These are phyloP conservation scores for Pseudocercospora crystallina DNA, from an alignment of 2,329 filamentous ascomycete species.

Conservation along the genomic window DNA sequence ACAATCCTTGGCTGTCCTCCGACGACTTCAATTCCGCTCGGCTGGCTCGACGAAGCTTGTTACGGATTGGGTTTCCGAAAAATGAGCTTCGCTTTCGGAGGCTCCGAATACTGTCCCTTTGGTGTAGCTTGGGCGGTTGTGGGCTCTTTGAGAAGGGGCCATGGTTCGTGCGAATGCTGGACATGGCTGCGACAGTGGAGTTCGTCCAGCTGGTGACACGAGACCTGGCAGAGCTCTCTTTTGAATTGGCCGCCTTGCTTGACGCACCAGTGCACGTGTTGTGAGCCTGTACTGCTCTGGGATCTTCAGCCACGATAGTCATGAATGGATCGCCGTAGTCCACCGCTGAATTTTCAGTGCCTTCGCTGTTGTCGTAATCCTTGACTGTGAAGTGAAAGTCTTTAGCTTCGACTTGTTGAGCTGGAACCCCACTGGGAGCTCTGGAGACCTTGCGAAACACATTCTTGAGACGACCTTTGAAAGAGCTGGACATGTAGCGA, in stretches of 20 bases:
- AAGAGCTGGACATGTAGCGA: conserved; percentile 61
- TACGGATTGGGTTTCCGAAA: conserved; percentile 29
- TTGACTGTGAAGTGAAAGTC: conserved; percentile 26
- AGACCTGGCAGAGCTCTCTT: conserved; percentile 55
- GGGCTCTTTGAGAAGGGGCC: conserved; percentile 9
- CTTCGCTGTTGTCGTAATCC: conserved; percentile 17
- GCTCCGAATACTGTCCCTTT: conserved; percentile 20
- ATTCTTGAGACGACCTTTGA: conserved; percentile 62
- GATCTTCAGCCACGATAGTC: conserved; percentile 11
- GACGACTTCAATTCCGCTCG: conserved; percentile 29
- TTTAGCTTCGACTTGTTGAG: conserved; percentile 52
- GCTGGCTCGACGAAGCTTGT: conserved; percentile 31
- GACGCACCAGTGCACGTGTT: conserved; percentile 18
- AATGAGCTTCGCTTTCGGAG: conserved; percentile 33
- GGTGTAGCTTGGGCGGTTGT: conserved; percentile 1
- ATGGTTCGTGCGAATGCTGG: conserved; percentile 45
- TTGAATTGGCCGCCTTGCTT: conserved; percentile 47
- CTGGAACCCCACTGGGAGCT: conserved; percentile 42
- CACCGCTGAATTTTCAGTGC: conserved; percentile 3
- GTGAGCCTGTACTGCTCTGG: neutral
- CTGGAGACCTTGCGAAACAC: conserved; percentile 51
- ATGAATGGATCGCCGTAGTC: conserved; percentile 25
- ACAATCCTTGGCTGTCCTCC: conserved; percentile 60
- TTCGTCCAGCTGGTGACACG: conserved; percentile 72
- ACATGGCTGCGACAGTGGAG: conserved; percentile 59